These are phyloP conservation scores for Candida loeiensis DNA, from an alignment of 805 yeast genomes.

Conservation along the genomic window DNA sequence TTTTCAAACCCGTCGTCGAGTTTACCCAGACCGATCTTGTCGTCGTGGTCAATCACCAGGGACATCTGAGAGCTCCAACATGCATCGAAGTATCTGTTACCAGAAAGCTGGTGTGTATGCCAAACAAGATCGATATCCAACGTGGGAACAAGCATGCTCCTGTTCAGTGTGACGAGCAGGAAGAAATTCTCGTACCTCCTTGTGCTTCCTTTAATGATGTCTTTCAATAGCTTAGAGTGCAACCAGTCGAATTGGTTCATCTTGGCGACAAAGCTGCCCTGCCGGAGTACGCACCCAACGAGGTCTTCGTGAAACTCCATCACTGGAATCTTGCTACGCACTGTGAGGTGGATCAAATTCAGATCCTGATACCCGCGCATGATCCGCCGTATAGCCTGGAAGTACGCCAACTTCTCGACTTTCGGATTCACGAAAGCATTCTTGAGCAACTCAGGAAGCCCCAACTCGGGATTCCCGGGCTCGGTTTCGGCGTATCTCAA, in stretches of 20 bases:
- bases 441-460: too few relatives aligned
- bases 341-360: constrained; percentile 6
- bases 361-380: background rate
- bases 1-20: constrained; percentile 8
- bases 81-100: constrained; percentile 14
- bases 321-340: background rate
- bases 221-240: constrained; percentile 5
- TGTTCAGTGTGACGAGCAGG: constrained; percentile 2
- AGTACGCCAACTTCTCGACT: background rate
- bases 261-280: constrained; percentile 19
- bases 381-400: background rate
- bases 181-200: constrained; percentile 19
- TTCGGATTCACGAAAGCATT: too few relatives aligned
- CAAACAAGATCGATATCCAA: constrained; percentile 26
- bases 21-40: background rate
- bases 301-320: constrained; percentile 19
- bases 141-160: constrained; percentile 19
- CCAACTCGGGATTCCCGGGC: too few relatives aligned
- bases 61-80: constrained; percentile 14
- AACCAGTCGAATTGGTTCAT: constrained; percentile 21
- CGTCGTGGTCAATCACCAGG: constrained; percentile 8
- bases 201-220: constrained; percentile 12
- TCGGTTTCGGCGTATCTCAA: too few relatives aligned
- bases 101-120: constrained; percentile 25
- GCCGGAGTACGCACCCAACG: constrained; percentile 23